Evolutionary conservation across 345 rosid genomes (phyloP).

Genomic region (Cochlearia excelsa): DNA sequence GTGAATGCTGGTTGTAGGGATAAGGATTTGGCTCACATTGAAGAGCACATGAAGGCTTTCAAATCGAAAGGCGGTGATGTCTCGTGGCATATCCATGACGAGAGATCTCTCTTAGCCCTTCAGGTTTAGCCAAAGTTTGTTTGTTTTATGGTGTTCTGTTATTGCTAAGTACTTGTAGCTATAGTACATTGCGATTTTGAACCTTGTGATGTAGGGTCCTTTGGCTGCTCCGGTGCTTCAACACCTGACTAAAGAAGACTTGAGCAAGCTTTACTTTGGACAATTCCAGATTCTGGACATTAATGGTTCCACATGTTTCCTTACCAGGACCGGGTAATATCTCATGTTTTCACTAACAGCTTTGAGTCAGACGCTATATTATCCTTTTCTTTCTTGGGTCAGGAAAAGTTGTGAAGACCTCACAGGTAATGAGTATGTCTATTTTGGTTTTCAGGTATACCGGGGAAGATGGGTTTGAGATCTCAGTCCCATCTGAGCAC

Average conservation of each 20-base stretch:
- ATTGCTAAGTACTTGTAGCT: slow-evolving; percentile 2
- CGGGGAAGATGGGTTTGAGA: slow-evolving; percentile 99
- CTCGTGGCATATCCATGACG: slow-evolving; percentile 94
- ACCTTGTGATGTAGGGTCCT: slow-evolving; percentile 63
- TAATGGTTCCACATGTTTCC: slow-evolving; percentile 75
- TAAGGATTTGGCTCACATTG: slow-evolving; percentile 96
- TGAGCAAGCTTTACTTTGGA: slow-evolving; percentile 92
- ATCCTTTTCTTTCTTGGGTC: slow-evolving; percentile 8
- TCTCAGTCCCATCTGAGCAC: slow-evolving; percentile 82
- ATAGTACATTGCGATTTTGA: not conserved
- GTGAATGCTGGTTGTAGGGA: slow-evolving; percentile 99
- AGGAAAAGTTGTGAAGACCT: slow-evolving; percentile 22
- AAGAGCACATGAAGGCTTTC: slow-evolving; percentile 91
- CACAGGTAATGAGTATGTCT: slow-evolving; percentile 1
- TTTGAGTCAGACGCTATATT: not conserved
- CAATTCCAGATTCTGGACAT: slow-evolving; percentile 79
- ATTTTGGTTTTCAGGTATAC: slow-evolving; percentile 58
- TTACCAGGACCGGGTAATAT: slow-evolving; percentile 90
- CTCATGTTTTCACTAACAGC: slow-evolving; percentile 17
- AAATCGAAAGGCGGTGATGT: slow-evolving; percentile 92
- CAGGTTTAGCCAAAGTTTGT: slow-evolving; percentile 51
- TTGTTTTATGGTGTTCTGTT: slow-evolving; percentile 10
- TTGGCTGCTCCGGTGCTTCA: slow-evolving; percentile 92
- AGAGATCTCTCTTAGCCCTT: slow-evolving; percentile 96
- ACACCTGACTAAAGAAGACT: slow-evolving; percentile 76